Conservation (phyloP, 306 rosid species). For the Inga oerstediana region DNA sequence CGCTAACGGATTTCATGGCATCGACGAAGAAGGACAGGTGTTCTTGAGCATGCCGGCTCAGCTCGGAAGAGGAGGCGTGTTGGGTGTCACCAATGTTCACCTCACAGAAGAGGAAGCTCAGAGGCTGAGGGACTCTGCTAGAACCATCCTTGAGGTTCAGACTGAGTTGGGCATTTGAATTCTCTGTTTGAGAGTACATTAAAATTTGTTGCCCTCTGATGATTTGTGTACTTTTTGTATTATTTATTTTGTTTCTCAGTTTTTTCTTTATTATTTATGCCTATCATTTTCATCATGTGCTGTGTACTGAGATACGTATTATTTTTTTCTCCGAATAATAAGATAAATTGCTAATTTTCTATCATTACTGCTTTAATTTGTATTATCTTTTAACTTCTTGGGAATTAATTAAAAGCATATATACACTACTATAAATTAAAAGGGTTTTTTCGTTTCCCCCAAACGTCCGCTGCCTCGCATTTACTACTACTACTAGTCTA, state of each 20-base stretch:
- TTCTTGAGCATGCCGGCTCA: constrained; percentile 86
- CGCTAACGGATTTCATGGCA: constrained; percentile 70
- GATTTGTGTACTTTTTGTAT: background rate
- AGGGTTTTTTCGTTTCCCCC: no score
- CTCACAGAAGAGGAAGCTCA: constrained; percentile 62
- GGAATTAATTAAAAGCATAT: background rate
- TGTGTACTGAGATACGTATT: background rate
- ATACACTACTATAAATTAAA: background rate
- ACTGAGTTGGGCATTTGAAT: constrained; percentile 58
- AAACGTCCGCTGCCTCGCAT: no score
- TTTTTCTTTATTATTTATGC: background rate
- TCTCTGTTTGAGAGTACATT: background rate
- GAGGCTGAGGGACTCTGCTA: constrained; percentile 65
- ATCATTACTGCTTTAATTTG: background rate
- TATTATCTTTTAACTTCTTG: no score
- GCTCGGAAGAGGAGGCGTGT: constrained; percentile 74
- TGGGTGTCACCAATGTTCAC: constrained; percentile 79
- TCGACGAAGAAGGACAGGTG: constrained; percentile 62
- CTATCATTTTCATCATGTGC: background rate
- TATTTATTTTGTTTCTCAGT: background rate
- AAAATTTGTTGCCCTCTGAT: background rate
- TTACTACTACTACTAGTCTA: no score
- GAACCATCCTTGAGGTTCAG: constrained; percentile 63
- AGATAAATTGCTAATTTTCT: background rate
- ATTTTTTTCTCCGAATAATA: no score